Evolutionary conservation across 345 rosid species (phyloP), one percentile per base, ranked within the genome.

Genomic region (Sapria himalayana): DNA sequence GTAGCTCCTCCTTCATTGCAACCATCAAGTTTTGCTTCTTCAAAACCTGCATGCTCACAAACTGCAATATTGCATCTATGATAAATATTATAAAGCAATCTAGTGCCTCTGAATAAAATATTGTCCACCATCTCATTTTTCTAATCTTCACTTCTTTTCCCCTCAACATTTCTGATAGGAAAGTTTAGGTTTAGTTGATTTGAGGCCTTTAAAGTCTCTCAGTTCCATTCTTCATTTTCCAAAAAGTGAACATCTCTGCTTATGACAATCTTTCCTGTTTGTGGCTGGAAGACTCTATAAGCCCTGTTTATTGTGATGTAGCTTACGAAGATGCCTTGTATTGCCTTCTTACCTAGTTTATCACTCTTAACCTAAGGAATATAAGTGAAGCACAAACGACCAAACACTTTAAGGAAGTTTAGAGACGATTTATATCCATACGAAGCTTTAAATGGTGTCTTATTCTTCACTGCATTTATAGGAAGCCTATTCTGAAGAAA

Each of bases 361-460:
- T 37, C 29, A 3, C 36, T 4, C 3, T 35, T 52, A 2, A 18
- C 5, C 22, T 52, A 11, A 11, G 50, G 36, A n/a, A 52, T 43
- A 36, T 17, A 18, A 25, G 34, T 9, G 10, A 42, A 43, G 19
- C 23, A 39, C 23, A 39, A 9, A 39, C 43, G 22, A 14, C 24
- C 43, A 16, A 39, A 39, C 3, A 16, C 21, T 3, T 39, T 39
- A 2, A 19, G 24, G 43, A 17, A 39, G 10, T 19, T 39, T 1
- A 27, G 31, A 2, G 39, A 49, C 1, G 54, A 46, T 31, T 50
- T 50, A 14, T 29, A 13, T 7, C 32, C 46, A 40, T 39, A 40
- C 47, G 39, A 50, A 9, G 48, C 47, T 22, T 50, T 17, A 32
- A 40, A 50, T 14, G 55, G 55, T 11, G 32, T 50, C 7, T 29